Conservation (phyloP, 2,329 filamentous ascomycete genomes). For the Hymenoscyphus albidus region DNA sequence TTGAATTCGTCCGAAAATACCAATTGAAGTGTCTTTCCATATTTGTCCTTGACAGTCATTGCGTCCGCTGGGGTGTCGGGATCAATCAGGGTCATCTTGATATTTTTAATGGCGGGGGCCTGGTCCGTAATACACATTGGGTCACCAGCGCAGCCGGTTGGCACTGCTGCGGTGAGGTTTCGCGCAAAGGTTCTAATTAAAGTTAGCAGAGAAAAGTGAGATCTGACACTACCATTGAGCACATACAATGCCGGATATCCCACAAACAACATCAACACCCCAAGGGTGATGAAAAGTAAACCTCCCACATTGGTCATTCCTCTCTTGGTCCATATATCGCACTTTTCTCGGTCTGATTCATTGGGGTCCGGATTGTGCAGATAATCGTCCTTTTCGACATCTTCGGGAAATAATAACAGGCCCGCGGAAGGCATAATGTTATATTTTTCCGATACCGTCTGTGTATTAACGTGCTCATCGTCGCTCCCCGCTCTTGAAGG, state of each 20-base stretch:
- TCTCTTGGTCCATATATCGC: conserved; percentile 61
- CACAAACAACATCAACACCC: conserved; percentile 62
- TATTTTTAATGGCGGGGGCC: conserved; percentile 52
- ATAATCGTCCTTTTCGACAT: conserved; percentile 70
- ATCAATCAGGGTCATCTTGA: conserved; percentile 60
- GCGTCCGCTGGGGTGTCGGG: conserved; percentile 60
- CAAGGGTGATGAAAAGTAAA: conserved; percentile 54
- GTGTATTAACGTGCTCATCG: conserved; percentile 63
- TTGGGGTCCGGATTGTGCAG: conserved; percentile 66
- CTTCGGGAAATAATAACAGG: conserved; percentile 64
- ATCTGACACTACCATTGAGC: not conserved
- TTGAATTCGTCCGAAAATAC: conserved; percentile 74
- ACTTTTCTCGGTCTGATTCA: conserved; percentile 57
- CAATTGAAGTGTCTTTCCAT: conserved; percentile 59
- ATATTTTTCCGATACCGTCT: conserved; percentile 70
- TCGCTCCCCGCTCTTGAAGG: conserved; percentile 49
- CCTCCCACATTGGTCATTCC: conserved; percentile 63
- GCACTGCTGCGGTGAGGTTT: conserved; percentile 33
- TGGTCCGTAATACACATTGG: conserved; percentile 38
- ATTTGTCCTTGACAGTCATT: conserved; percentile 50
- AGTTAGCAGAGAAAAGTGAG: conserved; percentile 25
- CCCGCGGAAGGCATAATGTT: conserved; percentile 67
- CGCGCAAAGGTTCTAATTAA: conserved; percentile 52
- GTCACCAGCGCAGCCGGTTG: conserved; percentile 36
- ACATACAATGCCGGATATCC: conserved; percentile 66